A percentile compares a stretch with the other conserved stretches of the same genome.
phyloP scores from a whole-genome alignment of 2,329 filamentous ascomycete species.

The Acrocalymma vagum region DNA sequence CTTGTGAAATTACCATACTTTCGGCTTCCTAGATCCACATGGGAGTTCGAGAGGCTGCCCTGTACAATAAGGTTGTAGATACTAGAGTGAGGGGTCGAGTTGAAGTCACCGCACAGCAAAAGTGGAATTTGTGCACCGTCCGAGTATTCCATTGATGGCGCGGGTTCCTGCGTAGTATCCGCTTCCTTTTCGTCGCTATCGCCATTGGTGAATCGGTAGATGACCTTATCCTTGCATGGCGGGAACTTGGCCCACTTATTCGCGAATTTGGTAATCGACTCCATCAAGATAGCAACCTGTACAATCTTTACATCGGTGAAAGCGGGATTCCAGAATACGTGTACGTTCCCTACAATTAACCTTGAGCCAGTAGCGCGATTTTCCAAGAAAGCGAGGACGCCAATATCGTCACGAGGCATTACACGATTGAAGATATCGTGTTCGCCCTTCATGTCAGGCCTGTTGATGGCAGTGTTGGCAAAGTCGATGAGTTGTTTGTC shows the following conservation, averaged over 20 bases:
- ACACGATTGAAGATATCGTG: constrained; percentile 98
- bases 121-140: constrained; percentile 88
- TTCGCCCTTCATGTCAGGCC: constrained; percentile 96
- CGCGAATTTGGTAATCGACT: constrained; percentile 84
- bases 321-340: constrained; percentile 93
- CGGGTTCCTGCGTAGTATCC: constrained; percentile 70
- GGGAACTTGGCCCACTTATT: constrained; percentile 85
- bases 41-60: constrained; percentile 79
- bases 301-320: constrained; percentile 95
- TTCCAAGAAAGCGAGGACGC: constrained; percentile 89
- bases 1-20: constrained; percentile 94
- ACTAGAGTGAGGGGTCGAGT: constrained; percentile 85
- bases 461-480: constrained; percentile 87
- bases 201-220: constrained; percentile 57
- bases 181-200: constrained; percentile 58
- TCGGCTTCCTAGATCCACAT: constrained; percentile 79
- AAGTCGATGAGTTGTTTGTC: constrained; percentile 97
- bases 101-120: constrained; percentile 94
- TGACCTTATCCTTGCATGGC: constrained; percentile 79
- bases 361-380: constrained; percentile 90
- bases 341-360: constrained; percentile 91
- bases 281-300: constrained; percentile 94
- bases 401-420: constrained; percentile 98
- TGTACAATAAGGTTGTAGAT: constrained; percentile 90
- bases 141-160: constrained; percentile 85